Percentiles rank a stretch among this genome's conserved stretches.
Evolutionary conservation across 169 alveolate species (phyloP).

Genomic region (Cryptosporidium sp.): DNA sequence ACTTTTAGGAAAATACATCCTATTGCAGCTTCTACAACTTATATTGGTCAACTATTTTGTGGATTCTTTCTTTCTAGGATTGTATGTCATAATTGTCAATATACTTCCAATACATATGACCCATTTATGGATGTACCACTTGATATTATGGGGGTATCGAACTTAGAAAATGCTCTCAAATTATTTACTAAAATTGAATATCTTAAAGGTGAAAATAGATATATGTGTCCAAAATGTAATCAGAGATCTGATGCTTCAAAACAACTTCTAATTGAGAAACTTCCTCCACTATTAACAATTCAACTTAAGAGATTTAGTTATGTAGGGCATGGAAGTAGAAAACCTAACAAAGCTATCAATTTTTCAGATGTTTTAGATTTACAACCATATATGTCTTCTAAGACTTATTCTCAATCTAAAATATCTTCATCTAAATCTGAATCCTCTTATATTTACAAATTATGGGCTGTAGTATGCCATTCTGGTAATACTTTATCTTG

Average conservation of each 20-base stretch:
- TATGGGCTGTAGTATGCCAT: constrained; percentile 82
- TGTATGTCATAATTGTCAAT: constrained; percentile 76
- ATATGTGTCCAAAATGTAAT: constrained; percentile 77
- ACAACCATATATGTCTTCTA: constrained; percentile 45
- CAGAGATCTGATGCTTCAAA: constrained; percentile 57
- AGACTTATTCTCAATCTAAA: neutral
- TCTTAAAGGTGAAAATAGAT: constrained; percentile 78
- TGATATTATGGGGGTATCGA: constrained; percentile 77
- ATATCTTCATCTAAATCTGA: neutral
- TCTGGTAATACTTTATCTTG: constrained; percentile 79
- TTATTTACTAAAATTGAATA: constrained; percentile 78
- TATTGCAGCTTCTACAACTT: constrained; percentile 78
- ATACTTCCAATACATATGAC: constrained; percentile 77
- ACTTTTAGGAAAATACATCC: constrained; percentile 76
- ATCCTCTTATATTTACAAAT: constrained; percentile 65
- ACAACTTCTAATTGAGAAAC: constrained; percentile 50
- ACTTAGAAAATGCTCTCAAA: constrained; percentile 79
- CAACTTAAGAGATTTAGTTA: constrained; percentile 69
- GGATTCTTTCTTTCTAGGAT: constrained; percentile 81
- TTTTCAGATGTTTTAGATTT: constrained; percentile 42
- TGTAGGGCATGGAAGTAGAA: constrained; percentile 63
- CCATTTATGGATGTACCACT: constrained; percentile 80
- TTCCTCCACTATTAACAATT: constrained; percentile 69
- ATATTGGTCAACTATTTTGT: constrained; percentile 80
- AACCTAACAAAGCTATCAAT: constrained; percentile 43